These are phyloP conservation scores for Tubosaeta sp. DNA, from an alignment of 768 basidiomycete genomes.

Conservation along the genomic window DNA sequence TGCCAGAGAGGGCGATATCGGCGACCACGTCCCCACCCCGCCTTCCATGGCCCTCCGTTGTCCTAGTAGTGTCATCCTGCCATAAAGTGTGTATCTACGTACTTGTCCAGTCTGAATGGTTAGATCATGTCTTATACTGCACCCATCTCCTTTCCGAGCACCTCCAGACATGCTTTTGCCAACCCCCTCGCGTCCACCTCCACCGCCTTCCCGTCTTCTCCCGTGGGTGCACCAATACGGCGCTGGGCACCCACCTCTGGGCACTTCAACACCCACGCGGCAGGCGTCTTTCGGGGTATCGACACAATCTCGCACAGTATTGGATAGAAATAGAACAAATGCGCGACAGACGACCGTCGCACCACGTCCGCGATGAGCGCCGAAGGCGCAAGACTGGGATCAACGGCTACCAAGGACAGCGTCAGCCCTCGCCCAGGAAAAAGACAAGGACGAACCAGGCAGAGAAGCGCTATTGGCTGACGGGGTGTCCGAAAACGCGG, in stretches of 20 bases:
- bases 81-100: not conserved
- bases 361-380: conserved; percentile 65
- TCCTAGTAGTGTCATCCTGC: not conserved
- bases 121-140: conserved; percentile 19
- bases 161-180: conserved; percentile 62
- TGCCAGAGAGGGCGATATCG: conserved; percentile 50
- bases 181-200: conserved; percentile 64
- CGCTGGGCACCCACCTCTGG: conserved; percentile 7
- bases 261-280: conserved; percentile 51
- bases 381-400: conserved; percentile 44
- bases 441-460: conserved; percentile 46
- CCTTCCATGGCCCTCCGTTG: not conserved
- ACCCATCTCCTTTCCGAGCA: conserved; percentile 75
- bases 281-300: conserved; percentile 62
- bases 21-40: conserved; percentile 29
- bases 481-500: conserved; percentile 64
- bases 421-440: not conserved
- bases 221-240: conserved; percentile 19
- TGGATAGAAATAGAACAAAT: conserved; percentile 85
- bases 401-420: conserved; percentile 28
- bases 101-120: not conserved
- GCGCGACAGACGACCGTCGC: conserved; percentile 71
- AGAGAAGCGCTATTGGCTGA: conserved; percentile 49
- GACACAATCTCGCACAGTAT: conserved; percentile 77
- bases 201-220: conserved; percentile 23